Base-by-base conservation (phyloP, 2,329 filamentous ascomycete species). In the Xylariaceae sp. region DNA sequence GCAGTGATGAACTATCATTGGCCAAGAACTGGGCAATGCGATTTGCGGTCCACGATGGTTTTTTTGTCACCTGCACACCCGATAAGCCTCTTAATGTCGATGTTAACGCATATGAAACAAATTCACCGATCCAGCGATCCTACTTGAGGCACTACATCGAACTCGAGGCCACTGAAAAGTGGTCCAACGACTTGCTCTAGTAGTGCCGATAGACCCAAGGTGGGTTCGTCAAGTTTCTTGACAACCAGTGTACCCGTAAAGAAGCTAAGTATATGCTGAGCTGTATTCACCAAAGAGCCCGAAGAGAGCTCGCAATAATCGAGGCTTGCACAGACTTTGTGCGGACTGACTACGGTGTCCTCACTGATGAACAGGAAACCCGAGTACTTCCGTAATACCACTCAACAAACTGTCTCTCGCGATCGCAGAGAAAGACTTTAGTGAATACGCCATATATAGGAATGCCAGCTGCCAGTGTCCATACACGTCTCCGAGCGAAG, bases 401-500 rank as follows among this genome's bases (percentile, higher is more conserved):
- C 14, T 66, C 54, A 1, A 75, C 57, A 53, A 75, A 58, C 49
- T 73, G 61, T 50, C 62, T 69, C 54, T 75, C 73, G 1, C 66
- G 64, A 0, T 69, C 72, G 0, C 57, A 57, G 50, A 76, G 71
- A 48, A 69, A 48, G 22, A 71, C 76, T 46, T 74, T 67, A 0
- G 75, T 74, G 72, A 62, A 19, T 77, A 75, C 0, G 74, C 66
- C 9, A 76, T 68, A 22, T 67, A 64, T 58, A 77, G 76, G 59
- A 77, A 73, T 0, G 71, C 71, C 1, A 72, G 59, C 44, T 72
- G 70, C 62, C 65, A 69, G 44, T 71, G 71, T 33, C 62, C 58
- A 54, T 75, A 76, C 0, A 73, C 55, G 32, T 73, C 66, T 59
- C 67, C 67, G 40, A 56, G 70, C 0, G 69, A 61, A 0, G 62